Base-by-base conservation (phyloP, 441 rosid genomes). In the Mallotus japonicus region DNA sequence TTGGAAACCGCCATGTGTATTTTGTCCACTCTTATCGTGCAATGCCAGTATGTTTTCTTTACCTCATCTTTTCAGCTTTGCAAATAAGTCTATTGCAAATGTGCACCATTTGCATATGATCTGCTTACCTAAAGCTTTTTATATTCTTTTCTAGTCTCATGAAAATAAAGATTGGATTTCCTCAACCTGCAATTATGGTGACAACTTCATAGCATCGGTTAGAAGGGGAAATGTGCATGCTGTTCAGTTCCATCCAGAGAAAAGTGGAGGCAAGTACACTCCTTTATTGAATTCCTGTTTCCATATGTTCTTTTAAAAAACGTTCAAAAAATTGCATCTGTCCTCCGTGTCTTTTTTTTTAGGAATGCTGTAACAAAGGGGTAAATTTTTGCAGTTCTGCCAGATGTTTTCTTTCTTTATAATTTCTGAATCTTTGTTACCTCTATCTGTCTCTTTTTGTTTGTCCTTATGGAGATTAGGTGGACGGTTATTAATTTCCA, bases 21-120 rank as follows among this genome's bases (percentile, higher is more conserved):
- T 95, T 95, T 85, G 98, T 93, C 70, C 99, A 95, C 83, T 95
- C 98, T 17, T 93, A 95, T 73, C 88, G 93, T 42, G 99, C 98
- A 70, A 80, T 86, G 86, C 97, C 92, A 15, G 99, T 93, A 80
- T 22, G 87, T 49, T 70, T 75, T 70, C 64, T 49, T 32, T 73
- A 22, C 15, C 58, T 72, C 47, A 22, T 75, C 24, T 51, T 50
- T 57, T 22, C 69, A 13, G 15, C 65, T 10, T 67, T 65, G 2
- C 50, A n/a, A 71, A 60, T 56, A 2, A 28, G 40, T 13, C 16
- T 61, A 42, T 57, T 63, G 44, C 70, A 28, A 55, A n/a, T 7
- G 49, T 34, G 3, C 16, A 19, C 59, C 57, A 17, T 11, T 75
- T 53, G 69, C 61, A 1, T 68, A 9, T 55, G 8, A 62, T 69